phyloP scores from a whole-genome alignment of 2,329 filamentous ascomycete genomes.

The Rutstroemia sydowiana region DNA sequence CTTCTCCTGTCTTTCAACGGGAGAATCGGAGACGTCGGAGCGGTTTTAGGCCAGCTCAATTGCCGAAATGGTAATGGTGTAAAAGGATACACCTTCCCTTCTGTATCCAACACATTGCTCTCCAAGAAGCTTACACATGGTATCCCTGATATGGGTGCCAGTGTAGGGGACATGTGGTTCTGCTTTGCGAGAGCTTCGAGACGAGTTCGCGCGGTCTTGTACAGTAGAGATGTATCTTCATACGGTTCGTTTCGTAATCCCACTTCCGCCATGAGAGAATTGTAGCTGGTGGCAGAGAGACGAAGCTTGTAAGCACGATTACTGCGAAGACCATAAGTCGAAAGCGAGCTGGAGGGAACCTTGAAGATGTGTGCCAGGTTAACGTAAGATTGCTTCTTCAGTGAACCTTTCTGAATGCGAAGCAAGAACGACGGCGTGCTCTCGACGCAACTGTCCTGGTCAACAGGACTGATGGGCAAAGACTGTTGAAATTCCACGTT shows the following conservation, averaged over 20 bases:
- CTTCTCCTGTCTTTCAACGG: background rate
- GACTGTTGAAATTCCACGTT: slow-evolving; percentile 4
- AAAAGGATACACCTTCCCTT: background rate
- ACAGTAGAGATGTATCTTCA: slow-evolving; percentile 1
- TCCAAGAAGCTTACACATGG: background rate
- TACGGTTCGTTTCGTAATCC: slow-evolving; percentile 5
- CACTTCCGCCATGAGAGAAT: slow-evolving; percentile 7
- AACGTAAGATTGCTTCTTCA: slow-evolving; percentile 18
- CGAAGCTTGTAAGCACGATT: slow-evolving; percentile 9
- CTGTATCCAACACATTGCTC: background rate
- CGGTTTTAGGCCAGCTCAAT: background rate
- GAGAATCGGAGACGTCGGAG: background rate
- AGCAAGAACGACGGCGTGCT: slow-evolving; percentile 9
- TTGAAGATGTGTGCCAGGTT: slow-evolving; percentile 14
- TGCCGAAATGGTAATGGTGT: background rate
- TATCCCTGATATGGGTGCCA: background rate
- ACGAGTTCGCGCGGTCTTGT: slow-evolving; percentile 3
- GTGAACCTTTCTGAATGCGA: slow-evolving; percentile 10
- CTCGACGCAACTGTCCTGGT: background rate
- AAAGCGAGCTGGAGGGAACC: slow-evolving; percentile 4
- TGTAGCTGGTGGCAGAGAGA: slow-evolving; percentile 11
- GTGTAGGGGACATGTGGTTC: background rate
- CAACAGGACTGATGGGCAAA: slow-evolving; percentile 12
- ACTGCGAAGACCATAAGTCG: slow-evolving; percentile 4
- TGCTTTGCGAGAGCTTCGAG: background rate